Evolutionary conservation across 1,139 yeast genomes (phyloP).

Genomic region (Saccharomyces hybrid): DNA sequence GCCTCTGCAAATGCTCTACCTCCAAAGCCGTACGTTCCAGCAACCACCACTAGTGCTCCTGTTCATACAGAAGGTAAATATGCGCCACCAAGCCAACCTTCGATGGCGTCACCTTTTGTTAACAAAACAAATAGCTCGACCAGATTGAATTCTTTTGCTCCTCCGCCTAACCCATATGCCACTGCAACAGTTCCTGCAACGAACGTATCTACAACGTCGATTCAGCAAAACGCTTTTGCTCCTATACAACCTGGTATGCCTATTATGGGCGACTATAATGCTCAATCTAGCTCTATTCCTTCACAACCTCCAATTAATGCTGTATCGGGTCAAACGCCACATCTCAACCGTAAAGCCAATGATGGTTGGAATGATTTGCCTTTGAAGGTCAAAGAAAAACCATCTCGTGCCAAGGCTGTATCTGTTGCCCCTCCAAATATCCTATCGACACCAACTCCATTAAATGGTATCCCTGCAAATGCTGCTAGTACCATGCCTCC

Average conservation of each 20-base stretch:
- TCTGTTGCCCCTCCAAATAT: slow-evolving; percentile 24
- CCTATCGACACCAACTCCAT: slow-evolving; percentile 11
- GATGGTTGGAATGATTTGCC: slow-evolving; percentile 97
- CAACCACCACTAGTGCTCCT: slow-evolving; percentile 7
- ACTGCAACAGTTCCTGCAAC: slow-evolving; percentile 10
- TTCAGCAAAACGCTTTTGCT: slow-evolving; percentile 1
- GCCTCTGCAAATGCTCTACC: not conserved
- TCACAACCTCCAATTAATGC: slow-evolving; percentile 17
- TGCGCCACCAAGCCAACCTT: slow-evolving; percentile 13
- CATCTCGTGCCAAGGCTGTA: slow-evolving; percentile 40
- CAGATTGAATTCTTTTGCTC: slow-evolving; percentile 10
- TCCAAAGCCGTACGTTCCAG: slow-evolving; percentile 29
- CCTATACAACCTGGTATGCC: slow-evolving; percentile 1
- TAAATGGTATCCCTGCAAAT: slow-evolving; percentile 8
- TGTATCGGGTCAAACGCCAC: slow-evolving; percentile 32
- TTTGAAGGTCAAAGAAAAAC: slow-evolving; percentile 48
- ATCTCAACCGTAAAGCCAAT: slow-evolving; percentile 46
- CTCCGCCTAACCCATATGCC: slow-evolving; percentile 34
- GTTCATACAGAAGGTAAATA: slow-evolving; percentile 2
- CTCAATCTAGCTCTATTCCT: not conserved
- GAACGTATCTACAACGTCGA: slow-evolving; percentile 12
- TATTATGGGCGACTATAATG: not conserved
- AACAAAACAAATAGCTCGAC: not conserved
- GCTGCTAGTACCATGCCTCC: slow-evolving; percentile 12
- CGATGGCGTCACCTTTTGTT: slow-evolving; percentile 16